Evolutionary conservation across 805 yeast genomes (phyloP).

Genomic region (Huiozyma naganishii): DNA sequence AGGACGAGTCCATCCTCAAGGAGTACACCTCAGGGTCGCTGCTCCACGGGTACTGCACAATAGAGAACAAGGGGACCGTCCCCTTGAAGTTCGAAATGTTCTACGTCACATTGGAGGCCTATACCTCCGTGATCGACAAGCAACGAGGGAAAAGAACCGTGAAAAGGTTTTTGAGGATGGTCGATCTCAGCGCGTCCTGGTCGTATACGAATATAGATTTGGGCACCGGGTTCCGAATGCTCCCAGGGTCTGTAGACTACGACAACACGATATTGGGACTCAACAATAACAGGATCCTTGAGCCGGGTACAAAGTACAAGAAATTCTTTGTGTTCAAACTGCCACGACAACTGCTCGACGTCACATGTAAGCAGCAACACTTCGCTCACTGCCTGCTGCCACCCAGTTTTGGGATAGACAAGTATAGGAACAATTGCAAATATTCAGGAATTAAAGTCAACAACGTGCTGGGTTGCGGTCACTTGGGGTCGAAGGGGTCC

Average conservation of each 20-base stretch:
- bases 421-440: slow-evolving; percentile 14
- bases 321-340: slow-evolving; percentile 48
- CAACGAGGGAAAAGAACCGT: slow-evolving; percentile 11
- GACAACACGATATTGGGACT: slow-evolving; percentile 31
- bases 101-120: slow-evolving; percentile 47
- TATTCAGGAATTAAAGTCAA: slow-evolving; percentile 21
- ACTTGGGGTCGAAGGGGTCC: slow-evolving; percentile 37
- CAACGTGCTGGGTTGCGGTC: slow-evolving; percentile 45
- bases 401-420: slow-evolving; percentile 33
- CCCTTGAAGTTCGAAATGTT: slow-evolving; percentile 50
- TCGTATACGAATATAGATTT: slow-evolving; percentile 36
- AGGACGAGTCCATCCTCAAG: slow-evolving; percentile 26
- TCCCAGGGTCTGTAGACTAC: slow-evolving; percentile 13
- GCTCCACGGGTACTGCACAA: slow-evolving; percentile 38
- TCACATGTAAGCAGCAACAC: slow-evolving; percentile 36
- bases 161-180: slow-evolving; percentile 36
- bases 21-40: slow-evolving; percentile 49
- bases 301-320: slow-evolving; percentile 39
- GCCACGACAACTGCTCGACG: slow-evolving; percentile 43
- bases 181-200: slow-evolving; percentile 43
- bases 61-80: slow-evolving; percentile 32
- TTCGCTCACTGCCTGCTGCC: slow-evolving; percentile 28
- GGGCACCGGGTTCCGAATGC: slow-evolving; percentile 32
- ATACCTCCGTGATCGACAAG: slow-evolving; percentile 20
- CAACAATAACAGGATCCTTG: slow-evolving; percentile 34